phyloP scores from a whole-genome alignment of 2,329 filamentous ascomycete species.

The Cadophora sp. region DNA sequence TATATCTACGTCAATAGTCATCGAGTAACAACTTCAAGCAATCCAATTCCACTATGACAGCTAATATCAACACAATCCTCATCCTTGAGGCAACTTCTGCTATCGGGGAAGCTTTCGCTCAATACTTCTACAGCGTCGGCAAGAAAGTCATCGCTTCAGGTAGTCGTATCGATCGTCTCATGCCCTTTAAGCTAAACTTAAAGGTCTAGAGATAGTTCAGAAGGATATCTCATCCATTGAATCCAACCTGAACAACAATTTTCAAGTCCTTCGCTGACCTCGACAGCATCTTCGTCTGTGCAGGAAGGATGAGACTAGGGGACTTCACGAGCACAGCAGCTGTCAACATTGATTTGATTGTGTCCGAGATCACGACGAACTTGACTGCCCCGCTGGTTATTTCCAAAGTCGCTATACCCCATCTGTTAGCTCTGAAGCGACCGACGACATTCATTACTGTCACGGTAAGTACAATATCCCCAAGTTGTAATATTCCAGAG shows the following conservation, averaged over 20 bases:
- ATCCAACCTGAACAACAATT: conserved; percentile 23
- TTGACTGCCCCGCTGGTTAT: conserved; percentile 44
- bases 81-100: conserved; percentile 44
- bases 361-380: conserved; percentile 37
- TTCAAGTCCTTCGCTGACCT: conserved; percentile 40
- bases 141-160: conserved; percentile 35
- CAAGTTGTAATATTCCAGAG: neutral
- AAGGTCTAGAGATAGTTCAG: conserved; percentile 41
- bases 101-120: conserved; percentile 34
- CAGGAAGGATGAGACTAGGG: conserved; percentile 42
- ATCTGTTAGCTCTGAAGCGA: conserved; percentile 35
- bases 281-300: conserved; percentile 46
- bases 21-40: neutral
- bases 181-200: conserved; percentile 40
- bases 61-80: conserved; percentile 41
- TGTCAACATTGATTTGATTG: conserved; percentile 28
- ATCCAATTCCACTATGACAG: conserved; percentile 33
- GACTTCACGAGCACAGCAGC: conserved; percentile 38
- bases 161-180: conserved; percentile 37
- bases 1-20: neutral
- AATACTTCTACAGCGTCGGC: conserved; percentile 30
- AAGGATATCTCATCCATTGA: conserved; percentile 33
- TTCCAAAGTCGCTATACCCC: conserved; percentile 41
- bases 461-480: conserved; percentile 24
- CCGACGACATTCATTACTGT: conserved; percentile 43